Evolutionary conservation across 2,329 filamentous ascomycete genomes (phyloP).

Genomic region (Magnaporthales sp.): DNA sequence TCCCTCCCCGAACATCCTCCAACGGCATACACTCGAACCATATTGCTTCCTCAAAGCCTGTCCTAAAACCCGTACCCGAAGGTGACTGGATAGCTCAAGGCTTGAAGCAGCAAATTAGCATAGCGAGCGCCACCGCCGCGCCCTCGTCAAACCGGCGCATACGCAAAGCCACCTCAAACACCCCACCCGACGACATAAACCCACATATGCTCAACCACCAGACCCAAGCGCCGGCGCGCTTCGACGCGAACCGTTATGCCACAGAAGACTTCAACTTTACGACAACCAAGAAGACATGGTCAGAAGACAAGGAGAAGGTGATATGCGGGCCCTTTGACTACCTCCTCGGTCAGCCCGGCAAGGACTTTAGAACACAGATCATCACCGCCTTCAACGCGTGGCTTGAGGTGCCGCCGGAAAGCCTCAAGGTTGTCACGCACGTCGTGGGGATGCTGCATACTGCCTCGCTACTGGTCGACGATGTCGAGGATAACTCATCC

Average conservation of each 20-base stretch:
- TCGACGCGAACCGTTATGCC: constrained; percentile 44
- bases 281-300: constrained; percentile 49
- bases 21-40: constrained; percentile 28
- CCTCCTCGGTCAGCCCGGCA: constrained; percentile 68
- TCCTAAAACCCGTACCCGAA: constrained; percentile 49
- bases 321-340: constrained; percentile 75
- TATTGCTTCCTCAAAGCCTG: constrained; percentile 20
- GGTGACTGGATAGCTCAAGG: constrained; percentile 45
- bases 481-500: constrained; percentile 71
- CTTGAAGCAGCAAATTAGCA: constrained; percentile 4
- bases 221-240: constrained; percentile 30
- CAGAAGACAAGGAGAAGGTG: constrained; percentile 66
- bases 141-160: constrained; percentile 4
- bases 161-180: background rate
- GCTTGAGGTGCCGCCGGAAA: constrained; percentile 63
- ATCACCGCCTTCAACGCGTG: constrained; percentile 76
- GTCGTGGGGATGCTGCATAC: constrained; percentile 83
- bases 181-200: background rate
- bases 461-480: constrained; percentile 74
- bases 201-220: constrained; percentile 10
- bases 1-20: constrained; percentile 67
- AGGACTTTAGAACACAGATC: constrained; percentile 74
- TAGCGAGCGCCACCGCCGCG: constrained; percentile 11
- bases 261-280: constrained; percentile 46
- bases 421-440: constrained; percentile 65